Base-by-base conservation (phyloP, 225 moss, liverwort and hornwort species). In the Physcomitrellopsis africana region DNA sequence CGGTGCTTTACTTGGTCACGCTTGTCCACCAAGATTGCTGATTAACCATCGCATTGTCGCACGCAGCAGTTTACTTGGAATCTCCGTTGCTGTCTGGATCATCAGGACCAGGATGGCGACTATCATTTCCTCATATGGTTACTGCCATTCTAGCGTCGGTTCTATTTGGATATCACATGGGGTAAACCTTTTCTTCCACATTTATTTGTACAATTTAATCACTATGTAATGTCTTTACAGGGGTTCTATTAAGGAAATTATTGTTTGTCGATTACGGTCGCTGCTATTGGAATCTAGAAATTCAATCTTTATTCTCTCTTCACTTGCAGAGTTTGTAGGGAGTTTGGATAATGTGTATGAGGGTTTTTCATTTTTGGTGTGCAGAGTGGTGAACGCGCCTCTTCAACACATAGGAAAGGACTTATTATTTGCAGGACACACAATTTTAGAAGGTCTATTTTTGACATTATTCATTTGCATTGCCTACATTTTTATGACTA, bases 111-210 rank as follows among this genome's bases (percentile, higher is more conserved):
- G 84, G 83, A 73, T 93, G 93, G 93, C 89, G 86, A 62, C 80
- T 83, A 51, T 90, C 90, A 44, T 69, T 89, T 62, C 93, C 92
- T 64, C 93, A 96, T 85, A 92, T 96, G 54, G 83, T 81, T 63
- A 82, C 83, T 63, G 92, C 96, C 8, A 92, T 90, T 44, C 83
- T 93, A 45, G 85, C 92, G 53, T 80, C 92, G 46, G 81, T 96
- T 74, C 77, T 96, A 45, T 96, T 93, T 77, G 96, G 96, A 52
- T 96, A 96, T 47, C 93, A 96, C 76, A 84, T 96, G 77, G 96
- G 93, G 94, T 92, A 63, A 77, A 89, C 51, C 47, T 80, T 26
- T 65, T 56, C 51, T 63, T 52, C 10, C 69, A 27, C 59, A 20
- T 69, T 63, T 1, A 7, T 29, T 6, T 23, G 55, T 14, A 66